Percentiles rank a stretch among this genome's conserved stretches.
Conservation (phyloP, 208 protist species). For the Blechomonas ayalai region DNA sequence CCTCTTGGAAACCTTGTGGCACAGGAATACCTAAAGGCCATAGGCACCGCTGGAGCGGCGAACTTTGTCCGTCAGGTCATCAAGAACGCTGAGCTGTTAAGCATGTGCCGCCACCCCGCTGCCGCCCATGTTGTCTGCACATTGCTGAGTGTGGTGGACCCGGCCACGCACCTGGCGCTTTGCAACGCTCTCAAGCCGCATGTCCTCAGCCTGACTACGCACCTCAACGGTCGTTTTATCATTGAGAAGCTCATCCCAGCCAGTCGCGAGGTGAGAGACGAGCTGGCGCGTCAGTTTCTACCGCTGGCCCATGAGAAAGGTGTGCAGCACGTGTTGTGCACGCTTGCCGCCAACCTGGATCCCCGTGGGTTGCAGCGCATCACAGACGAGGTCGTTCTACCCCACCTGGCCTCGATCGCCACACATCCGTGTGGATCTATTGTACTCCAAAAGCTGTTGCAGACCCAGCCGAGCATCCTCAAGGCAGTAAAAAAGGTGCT, state of each 20-base stretch:
- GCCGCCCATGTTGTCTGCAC: conserved; percentile 76
- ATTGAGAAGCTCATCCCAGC: conserved; percentile 67
- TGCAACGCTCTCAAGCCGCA: conserved; percentile 60
- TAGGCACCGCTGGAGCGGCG: conserved; percentile 37
- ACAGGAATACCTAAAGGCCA: conserved; percentile 56
- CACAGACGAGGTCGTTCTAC: conserved; percentile 33
- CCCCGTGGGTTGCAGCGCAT: conserved; percentile 46
- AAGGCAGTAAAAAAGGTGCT: conserved; percentile 40
- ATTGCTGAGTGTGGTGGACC: conserved; percentile 64
- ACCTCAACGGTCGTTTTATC: conserved; percentile 84
- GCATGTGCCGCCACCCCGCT: conserved; percentile 51
- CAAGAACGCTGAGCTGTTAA: conserved; percentile 47
- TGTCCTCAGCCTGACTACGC: conserved; percentile 44
- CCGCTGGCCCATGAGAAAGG: conserved; percentile 54
- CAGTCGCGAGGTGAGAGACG: conserved; percentile 76
- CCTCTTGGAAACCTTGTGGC: conserved; percentile 75
- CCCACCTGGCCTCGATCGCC: conserved; percentile 42
- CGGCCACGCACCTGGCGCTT: conserved; percentile 51
- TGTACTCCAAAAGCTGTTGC: conserved; percentile 78
- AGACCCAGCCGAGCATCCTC: conserved; percentile 34
- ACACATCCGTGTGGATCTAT: conserved; percentile 65
- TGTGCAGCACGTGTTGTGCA: conserved; percentile 77
- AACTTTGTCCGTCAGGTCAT: conserved; percentile 48
- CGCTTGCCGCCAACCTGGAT: conserved; percentile 61
- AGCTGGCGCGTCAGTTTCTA: conserved; percentile 61